Percentiles rank a stretch among this genome's conserved stretches.
These are phyloP conservation scores for Heliosperma pusillum DNA, from an alignment of 148 eudicot species.

Conservation along the genomic window DNA sequence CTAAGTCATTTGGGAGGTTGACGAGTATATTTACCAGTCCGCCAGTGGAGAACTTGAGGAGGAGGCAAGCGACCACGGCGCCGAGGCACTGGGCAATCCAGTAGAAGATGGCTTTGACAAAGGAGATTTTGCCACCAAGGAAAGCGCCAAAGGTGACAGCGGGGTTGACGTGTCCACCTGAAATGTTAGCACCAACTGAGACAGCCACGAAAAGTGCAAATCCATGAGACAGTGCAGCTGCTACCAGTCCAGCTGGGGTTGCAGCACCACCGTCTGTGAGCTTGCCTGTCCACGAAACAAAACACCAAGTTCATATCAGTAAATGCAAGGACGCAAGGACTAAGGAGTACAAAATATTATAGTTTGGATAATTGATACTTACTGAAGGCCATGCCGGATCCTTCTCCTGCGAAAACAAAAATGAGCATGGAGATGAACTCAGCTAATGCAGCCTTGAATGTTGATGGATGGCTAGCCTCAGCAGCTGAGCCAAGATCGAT, in stretches of 20 bases:
- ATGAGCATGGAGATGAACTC: slow-evolving; percentile 81
- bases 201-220: slow-evolving; percentile 1
- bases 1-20: too few species aligned
- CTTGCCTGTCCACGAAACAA: slow-evolving; percentile 19
- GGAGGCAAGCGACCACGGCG: not conserved
- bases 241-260: not conserved
- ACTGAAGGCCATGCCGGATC: slow-evolving; percentile 78
- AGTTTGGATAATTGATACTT: slow-evolving; percentile 29
- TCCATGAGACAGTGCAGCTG: not conserved
- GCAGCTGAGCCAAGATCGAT: slow-evolving; percentile 46
- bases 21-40: not conserved
- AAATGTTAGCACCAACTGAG: not conserved
- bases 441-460: slow-evolving; percentile 64
- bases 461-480: slow-evolving; percentile 47
- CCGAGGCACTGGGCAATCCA: not conserved
- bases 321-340: too few species aligned
- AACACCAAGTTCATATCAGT: slow-evolving; percentile 2
- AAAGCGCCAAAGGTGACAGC: not conserved
- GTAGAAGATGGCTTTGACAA: not conserved
- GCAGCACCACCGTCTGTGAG: not conserved
- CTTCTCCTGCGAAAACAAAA: slow-evolving; percentile 77
- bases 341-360: too few species aligned
- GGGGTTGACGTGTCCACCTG: slow-evolving; percentile 1
- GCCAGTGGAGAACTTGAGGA: not conserved
- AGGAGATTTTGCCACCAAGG: not conserved